These are phyloP conservation scores for Solanum boliviense DNA, from an alignment of 257 asterid species.

Conservation along the genomic window DNA sequence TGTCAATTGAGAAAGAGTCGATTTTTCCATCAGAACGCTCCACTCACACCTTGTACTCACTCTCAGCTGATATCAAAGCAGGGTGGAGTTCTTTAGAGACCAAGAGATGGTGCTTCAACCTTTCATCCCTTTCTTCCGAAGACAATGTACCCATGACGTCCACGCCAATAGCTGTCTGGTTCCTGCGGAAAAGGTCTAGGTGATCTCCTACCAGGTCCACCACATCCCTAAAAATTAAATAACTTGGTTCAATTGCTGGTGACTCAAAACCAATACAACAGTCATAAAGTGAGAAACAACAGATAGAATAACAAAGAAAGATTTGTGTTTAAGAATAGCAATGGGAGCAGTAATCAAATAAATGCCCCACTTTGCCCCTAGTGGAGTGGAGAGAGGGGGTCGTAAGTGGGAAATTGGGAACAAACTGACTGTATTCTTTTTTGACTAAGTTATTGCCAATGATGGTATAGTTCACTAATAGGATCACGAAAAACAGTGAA, in stretches of 20 bases:
- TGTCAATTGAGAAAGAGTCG: slow-evolving; percentile 5
- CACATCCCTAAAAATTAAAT: slow-evolving; percentile 49
- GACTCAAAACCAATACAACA: neutral
- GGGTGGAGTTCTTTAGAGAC: slow-evolving; percentile 94
- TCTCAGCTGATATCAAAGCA: slow-evolving; percentile 87
- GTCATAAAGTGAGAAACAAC: neutral
- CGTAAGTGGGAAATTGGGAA: neutral
- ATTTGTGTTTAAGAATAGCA: neutral
- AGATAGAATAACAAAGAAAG: neutral
- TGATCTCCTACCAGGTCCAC: slow-evolving; percentile 84
- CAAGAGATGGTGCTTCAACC: slow-evolving; percentile 82
- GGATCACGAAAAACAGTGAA: neutral
- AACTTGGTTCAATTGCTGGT: slow-evolving; percentile 1
- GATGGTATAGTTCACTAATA: neutral
- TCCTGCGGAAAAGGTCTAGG: slow-evolving; percentile 86
- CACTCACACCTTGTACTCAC: slow-evolving; percentile 99
- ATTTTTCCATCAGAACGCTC: slow-evolving; percentile 40
- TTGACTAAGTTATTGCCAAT: neutral
- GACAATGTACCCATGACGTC: slow-evolving; percentile 96
- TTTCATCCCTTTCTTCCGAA: slow-evolving; percentile 96
- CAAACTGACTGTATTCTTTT: neutral
- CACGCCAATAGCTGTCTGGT: slow-evolving; percentile 80
- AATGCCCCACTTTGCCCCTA: neutral
- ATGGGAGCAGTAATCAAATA: neutral
- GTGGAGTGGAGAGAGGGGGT: neutral